Percentiles rank a stretch among this genome's conserved stretches.
Conservation (phyloP, 2,329 filamentous ascomycete genomes). For the Curvularia verruculosa region DNA sequence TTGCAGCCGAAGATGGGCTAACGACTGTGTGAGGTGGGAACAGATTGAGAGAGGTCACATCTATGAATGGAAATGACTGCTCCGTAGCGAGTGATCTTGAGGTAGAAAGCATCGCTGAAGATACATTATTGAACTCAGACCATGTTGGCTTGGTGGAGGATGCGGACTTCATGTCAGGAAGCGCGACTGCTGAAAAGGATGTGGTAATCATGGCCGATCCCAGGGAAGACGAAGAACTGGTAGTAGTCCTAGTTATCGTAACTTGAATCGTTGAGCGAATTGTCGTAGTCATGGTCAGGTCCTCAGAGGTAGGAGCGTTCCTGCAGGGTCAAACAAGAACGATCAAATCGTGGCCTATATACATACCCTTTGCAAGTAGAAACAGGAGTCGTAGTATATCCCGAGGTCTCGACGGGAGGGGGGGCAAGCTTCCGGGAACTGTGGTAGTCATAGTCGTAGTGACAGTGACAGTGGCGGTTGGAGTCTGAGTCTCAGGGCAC, state of each 20-base stretch:
- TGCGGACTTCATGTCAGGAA: not conserved
- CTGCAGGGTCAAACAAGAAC: conserved; percentile 4
- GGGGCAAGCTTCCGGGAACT: not conserved
- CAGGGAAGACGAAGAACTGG: not conserved
- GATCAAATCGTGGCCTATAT: not conserved
- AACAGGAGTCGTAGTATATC: not conserved
- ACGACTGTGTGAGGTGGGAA: conserved; percentile 1
- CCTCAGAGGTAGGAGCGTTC: conserved; percentile 1
- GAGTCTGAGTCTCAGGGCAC: conserved; percentile 22
- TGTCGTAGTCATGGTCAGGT: conserved; percentile 24
- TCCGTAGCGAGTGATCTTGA: not conserved
- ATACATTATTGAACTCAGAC: not conserved
- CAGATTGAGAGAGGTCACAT: not conserved
- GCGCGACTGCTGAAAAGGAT: conserved; percentile 6
- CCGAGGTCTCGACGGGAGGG: conserved; percentile 2
- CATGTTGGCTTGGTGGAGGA: not conserved
- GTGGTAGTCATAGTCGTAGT: conserved; percentile 28
- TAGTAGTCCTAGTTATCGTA: not conserved
- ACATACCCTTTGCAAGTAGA: conserved; percentile 3
- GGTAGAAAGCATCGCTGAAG: not conserved
- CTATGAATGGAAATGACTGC: not conserved
- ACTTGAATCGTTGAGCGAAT: conserved; percentile 21
- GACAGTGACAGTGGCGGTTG: conserved; percentile 20
- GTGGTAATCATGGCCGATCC: not conserved
- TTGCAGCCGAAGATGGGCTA: conserved; percentile 6